Evolutionary conservation across 495 filamentous ascomycete genomes (phyloP), one percentile per base, ranked within the genome.

Genomic region (Staphylotrichum longicolle): DNA sequence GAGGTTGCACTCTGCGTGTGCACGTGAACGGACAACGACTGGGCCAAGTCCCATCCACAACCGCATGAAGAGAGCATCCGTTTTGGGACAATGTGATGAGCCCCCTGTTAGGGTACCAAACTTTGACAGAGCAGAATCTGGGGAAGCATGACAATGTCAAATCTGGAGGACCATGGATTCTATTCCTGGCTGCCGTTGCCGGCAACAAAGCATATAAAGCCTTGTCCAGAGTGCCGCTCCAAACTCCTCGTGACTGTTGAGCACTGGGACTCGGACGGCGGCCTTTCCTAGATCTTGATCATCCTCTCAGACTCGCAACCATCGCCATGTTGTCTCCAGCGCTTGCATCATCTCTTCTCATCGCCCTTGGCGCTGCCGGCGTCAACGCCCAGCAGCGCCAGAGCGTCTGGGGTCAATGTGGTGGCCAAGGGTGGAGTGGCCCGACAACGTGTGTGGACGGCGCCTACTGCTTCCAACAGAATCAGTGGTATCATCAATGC

Each of bases 401-500:
- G 46, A 54, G 20, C 3, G 55, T 71, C 15, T 76, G 65, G 63
- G 71, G 68, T 4, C 80, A 83, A 53, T 83, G 80, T 46, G 80
- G 80, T 39, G 80, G 80, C 5, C 64, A 1, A 27, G 52, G 60
- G 49, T 82, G 78, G 78, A 71, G 60, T 39, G 79, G 78, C 4
- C 56, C 71, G 5, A 80, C 71, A 2, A 66, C 60, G 7, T 83
- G 80, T 41, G 70, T 66, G 0, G 53, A 72, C 3, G 68, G 73
- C 7, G 69, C 76, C 1, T 70, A 71, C 44, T 83, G 80, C 69
- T 63, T 60, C 42, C 64, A 69, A 3, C 63, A 68, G 40, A 81
- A 78, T 59, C 63, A 68, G 3, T 82, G 69, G 61, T 83, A 82
- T 49, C 66, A 66, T 33, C 72, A 75, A 54, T 77, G 74, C 63